Base-by-base conservation (phyloP, 345 rosid species). In the Triadica sebifera region DNA sequence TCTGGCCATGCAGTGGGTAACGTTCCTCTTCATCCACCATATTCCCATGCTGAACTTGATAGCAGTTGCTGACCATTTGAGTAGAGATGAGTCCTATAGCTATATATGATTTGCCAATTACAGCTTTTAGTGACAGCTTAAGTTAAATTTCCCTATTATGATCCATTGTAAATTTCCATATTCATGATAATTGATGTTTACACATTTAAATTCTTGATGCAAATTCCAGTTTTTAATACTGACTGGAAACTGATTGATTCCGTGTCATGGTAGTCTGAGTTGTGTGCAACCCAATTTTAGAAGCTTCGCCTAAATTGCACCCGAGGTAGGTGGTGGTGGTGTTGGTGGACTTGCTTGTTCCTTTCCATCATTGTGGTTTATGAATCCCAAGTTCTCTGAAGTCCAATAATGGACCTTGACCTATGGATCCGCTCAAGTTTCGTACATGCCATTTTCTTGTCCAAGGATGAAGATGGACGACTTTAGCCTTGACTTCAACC, bases 401-500 rank as follows among this genome's bases (percentile, higher is more conserved):
- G 24, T 43, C 37, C 52, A 24, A 6, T 43, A 22, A 70, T 56
- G 37, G 51, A 70, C 37, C 47, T 70, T 70, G 39, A 55, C 39
- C 74, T 20, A 0, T 29, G 19, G 34, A 69, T 37, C 5, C 52
- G 3, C 39, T 64, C 38, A 69, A 71, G 41, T 12, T 29, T 17
- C 9, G 34, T 6, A 19, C 37, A 5, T 53, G 19, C 0, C 38
- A 19, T 61, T 29, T 61, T 37, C n/a, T 37, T 19, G 37, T 72
- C 43, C 25, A 10, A 61, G 29, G 56, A 59, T 49, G 75, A 34
- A 61, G 67, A 49, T 45, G 34, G 65, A 71, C 4, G 56, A 71
- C 75, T 47, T 71, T 3, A 19, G n/a, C 55, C 16, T 60, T 47
- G 67, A 60, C 67, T 59, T 29, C 39, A 60, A 56, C 12, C 13